These are phyloP conservation scores for Spencermartinsiella europaea DNA, from an alignment of 805 yeast species.

Conservation along the genomic window DNA sequence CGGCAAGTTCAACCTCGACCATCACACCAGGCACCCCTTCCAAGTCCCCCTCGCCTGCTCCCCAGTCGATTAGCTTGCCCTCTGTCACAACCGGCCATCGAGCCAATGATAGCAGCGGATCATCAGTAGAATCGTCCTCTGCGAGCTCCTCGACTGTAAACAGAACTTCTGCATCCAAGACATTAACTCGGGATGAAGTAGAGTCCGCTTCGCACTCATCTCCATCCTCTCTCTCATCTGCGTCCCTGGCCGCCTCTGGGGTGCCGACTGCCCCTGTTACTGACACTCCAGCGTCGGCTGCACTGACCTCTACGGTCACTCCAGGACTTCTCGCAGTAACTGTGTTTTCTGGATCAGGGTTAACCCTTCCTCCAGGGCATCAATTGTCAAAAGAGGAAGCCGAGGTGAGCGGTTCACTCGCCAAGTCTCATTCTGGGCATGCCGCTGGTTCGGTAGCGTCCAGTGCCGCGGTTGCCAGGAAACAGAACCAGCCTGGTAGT, in stretches of 20 bases:
- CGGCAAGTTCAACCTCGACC: conserved; percentile 20
- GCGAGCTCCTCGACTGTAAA: background rate
- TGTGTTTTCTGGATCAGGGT: conserved; percentile 11
- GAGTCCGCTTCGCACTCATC: conserved; percentile 3
- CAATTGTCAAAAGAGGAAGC: background rate
- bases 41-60: conserved; percentile 4
- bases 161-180: conserved; percentile 5
- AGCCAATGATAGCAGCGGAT: background rate
- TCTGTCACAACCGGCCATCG: conserved; percentile 16
- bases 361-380: conserved; percentile 10
- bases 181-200: conserved; percentile 2
- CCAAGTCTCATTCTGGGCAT: conserved; percentile 3
- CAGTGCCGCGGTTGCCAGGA: background rate
- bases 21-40: conserved; percentile 4
- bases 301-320: conserved; percentile 17
- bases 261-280: background rate
- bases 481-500: background rate
- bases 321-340: conserved; percentile 18
- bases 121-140: no score
- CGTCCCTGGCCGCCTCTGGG: conserved; percentile 2
- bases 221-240: conserved; percentile 2
- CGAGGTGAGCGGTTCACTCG: background rate
- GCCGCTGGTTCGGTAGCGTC: conserved; percentile 5
- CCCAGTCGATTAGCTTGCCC: conserved; percentile 11
- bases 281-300: conserved; percentile 1